A percentile compares a stretch with the other conserved stretches of the same genome.
These are phyloP conservation scores for Penicillium sp. DNA, from an alignment of 2,329 filamentous ascomycete species.

Conservation along the genomic window DNA sequence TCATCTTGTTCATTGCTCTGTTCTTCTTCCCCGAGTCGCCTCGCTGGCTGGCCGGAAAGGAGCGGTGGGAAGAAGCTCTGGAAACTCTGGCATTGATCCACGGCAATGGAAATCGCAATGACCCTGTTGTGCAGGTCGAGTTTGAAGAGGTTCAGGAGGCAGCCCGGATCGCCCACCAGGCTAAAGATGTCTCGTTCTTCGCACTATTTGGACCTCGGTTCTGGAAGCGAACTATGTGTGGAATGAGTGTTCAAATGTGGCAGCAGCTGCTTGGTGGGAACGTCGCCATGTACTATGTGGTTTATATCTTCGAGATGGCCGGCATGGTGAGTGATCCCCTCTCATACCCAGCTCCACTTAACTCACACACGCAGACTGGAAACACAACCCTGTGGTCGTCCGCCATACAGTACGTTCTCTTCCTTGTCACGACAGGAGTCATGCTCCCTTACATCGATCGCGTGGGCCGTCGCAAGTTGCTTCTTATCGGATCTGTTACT, in stretches of 20 bases:
- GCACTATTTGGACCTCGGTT: constrained; percentile 56
- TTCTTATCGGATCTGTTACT: constrained; percentile 54
- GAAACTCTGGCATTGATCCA: constrained; percentile 63
- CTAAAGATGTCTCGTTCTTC: constrained; percentile 42
- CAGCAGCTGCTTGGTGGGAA: constrained; percentile 65
- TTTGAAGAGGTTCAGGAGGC: constrained; percentile 47
- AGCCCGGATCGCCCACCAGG: constrained; percentile 39
- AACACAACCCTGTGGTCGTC: constrained; percentile 58
- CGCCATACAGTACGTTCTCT: constrained; percentile 63
- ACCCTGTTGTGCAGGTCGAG: constrained; percentile 64
- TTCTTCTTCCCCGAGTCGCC: constrained; percentile 67
- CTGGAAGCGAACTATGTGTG: constrained; percentile 60
- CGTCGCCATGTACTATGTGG: constrained; percentile 65
- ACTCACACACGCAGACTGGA: constrained; percentile 37
- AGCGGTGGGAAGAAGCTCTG: constrained; percentile 61
- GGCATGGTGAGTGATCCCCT: constrained; percentile 48
- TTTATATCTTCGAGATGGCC: constrained; percentile 67
- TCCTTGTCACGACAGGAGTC: constrained; percentile 59
- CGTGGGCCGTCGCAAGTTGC: constrained; percentile 56
- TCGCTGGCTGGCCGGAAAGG: constrained; percentile 65
- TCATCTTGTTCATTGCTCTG: constrained; percentile 61
- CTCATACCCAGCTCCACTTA: too few species aligned
- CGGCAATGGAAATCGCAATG: constrained; percentile 59
- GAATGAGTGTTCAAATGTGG: constrained; percentile 62
- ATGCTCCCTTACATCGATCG: constrained; percentile 59